Base-by-base conservation (phyloP, 2,329 filamentous ascomycete genomes). In the Paecilomyces sp. region DNA sequence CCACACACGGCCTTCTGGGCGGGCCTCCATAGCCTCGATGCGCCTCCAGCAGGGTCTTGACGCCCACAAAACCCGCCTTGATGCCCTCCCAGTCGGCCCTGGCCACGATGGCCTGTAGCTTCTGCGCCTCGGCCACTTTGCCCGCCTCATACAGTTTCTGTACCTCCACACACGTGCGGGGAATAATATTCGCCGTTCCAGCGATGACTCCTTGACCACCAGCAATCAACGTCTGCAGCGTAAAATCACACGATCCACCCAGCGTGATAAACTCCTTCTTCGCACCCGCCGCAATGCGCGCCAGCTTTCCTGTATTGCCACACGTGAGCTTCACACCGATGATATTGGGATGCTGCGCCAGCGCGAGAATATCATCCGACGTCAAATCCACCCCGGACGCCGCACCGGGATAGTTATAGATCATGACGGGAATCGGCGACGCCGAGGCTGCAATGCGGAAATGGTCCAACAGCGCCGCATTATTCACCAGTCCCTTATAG, bases 201-300 rank as follows among this genome's bases (percentile, higher is more conserved):
- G 90, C 90, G 68, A 95, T 94, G 74, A 94, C 91, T 33, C 91
- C 91, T 59, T 85, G 88, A 52, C 91, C 91, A 55, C 91, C 91
- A 55, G 85, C 89, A 62, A 88, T 82, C 3, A 92, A 82, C 0
- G 90, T 93, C 77, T 93, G 91, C 30, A 90, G 81, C 0, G 90
- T 92, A 75, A 95, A 95, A 76, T 95, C 91, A 70, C 89, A 91
- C 73, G 94, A 90, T 64, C 91, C 91, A 54, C 91, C 91, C 70
- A 94, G 92, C 22, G 90, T 91, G 84, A 94, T 89, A 80, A 92
- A 95, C 7, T 75, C 77, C 15, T 67, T 57, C 56, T 74, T 71
- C 25, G 82, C 75, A 25, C 75, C 73, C 1, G 81, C 79, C 0
- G 80, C 78, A 3, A 91, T 80, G 8, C 88, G 80, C 3, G 85